Conservation (phyloP, 306 rosid genomes). For the Dalbergia oliveri region DNA sequence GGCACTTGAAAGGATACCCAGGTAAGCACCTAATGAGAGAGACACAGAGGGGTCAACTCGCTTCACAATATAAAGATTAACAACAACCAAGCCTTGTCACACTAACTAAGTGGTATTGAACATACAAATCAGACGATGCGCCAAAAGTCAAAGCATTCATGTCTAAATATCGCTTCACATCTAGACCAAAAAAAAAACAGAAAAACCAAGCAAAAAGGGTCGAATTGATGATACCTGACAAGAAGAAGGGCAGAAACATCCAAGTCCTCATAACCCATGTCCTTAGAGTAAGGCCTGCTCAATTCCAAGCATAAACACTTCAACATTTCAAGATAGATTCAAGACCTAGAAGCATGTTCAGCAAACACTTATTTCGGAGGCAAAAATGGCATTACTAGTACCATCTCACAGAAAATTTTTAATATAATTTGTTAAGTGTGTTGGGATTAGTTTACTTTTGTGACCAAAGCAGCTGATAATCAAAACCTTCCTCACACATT, state of each 20-base stretch:
- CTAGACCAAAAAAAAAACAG: slow-evolving; percentile 9
- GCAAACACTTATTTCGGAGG: no score
- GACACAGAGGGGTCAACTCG: background rate
- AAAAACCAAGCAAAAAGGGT: slow-evolving; percentile 11
- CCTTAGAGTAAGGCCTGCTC: slow-evolving; percentile 87
- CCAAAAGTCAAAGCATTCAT: background rate
- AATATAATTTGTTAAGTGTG: no score
- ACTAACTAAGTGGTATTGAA: no score
- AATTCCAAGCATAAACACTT: slow-evolving; percentile 44
- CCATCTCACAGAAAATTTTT: no score
- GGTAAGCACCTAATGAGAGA: slow-evolving; percentile 72
- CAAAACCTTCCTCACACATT: no score
- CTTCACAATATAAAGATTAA: background rate
- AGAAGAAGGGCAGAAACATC: slow-evolving; percentile 80
- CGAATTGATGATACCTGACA: slow-evolving; percentile 61
- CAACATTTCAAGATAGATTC: background rate
- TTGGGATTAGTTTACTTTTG: no score
- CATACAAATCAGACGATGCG: no score
- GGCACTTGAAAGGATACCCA: slow-evolving; percentile 94
- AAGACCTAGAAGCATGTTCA: background rate
- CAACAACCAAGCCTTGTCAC: background rate
- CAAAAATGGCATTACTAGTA: no score
- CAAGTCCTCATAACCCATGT: slow-evolving; percentile 88
- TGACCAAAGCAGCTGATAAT: no score
- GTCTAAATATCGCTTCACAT: background rate